These are phyloP conservation scores for Pistacia atlantica DNA, from an alignment of 345 rosid species.

Conservation along the genomic window DNA sequence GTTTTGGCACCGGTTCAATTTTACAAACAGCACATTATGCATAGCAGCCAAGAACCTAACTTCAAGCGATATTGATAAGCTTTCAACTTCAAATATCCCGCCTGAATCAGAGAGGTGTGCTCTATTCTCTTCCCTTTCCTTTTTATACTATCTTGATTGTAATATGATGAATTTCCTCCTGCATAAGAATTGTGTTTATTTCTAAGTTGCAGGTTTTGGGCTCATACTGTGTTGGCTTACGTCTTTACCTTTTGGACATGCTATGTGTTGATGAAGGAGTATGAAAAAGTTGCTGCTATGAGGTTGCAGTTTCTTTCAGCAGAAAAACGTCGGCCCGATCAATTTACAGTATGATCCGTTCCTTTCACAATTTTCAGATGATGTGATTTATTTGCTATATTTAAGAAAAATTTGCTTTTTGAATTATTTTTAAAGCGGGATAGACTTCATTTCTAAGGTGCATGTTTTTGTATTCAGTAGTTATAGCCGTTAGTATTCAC, in stretches of 20 bases:
- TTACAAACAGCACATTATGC: constrained; percentile 55
- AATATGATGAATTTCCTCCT: background rate
- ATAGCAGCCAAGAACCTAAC: constrained; percentile 55
- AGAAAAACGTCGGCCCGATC: constrained; percentile 82
- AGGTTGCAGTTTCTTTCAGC: constrained; percentile 82
- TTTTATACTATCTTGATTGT: background rate
- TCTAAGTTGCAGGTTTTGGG: constrained; percentile 63
- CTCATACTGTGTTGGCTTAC: constrained; percentile 81
- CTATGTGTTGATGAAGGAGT: constrained; percentile 78
- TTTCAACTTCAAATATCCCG: constrained; percentile 83
- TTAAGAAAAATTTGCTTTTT: background rate
- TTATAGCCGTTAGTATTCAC: background rate
- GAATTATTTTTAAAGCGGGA: background rate
- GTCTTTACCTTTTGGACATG: constrained; percentile 88
- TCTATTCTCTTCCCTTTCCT: background rate
- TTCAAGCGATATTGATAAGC: constrained; percentile 84
- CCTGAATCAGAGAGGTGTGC: constrained; percentile 60
- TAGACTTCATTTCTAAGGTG: background rate
- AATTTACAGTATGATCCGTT: constrained; percentile 68
- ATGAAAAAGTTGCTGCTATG: constrained; percentile 77
- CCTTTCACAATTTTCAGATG: background rate
- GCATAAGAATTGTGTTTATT: background rate
- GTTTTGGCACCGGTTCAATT: constrained; percentile 79
- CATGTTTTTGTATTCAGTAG: background rate
- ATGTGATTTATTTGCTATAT: background rate